Percentiles rank a stretch among this genome's conserved stretches.
These are phyloP conservation scores for Sclerotinia spermophila DNA, from an alignment of 2,329 filamentous ascomycete genomes.

Conservation along the genomic window DNA sequence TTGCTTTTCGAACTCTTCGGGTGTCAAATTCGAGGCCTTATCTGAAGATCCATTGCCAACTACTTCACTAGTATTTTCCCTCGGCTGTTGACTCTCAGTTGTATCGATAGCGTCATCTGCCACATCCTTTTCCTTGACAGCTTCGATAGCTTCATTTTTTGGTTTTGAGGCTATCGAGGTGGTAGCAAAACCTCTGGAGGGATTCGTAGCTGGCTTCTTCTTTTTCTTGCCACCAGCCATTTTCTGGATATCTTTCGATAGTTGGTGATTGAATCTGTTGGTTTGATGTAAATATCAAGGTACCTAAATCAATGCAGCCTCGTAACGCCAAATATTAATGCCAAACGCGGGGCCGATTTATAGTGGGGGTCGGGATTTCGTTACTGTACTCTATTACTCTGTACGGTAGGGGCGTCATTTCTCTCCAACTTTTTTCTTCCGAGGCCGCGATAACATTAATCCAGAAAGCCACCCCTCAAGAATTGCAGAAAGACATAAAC, in stretches of 20 bases:
- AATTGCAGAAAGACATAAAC: neutral
- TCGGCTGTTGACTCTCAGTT: constrained; percentile 17
- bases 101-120: constrained; percentile 23
- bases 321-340: constrained; percentile 2
- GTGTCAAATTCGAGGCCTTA: constrained; percentile 54
- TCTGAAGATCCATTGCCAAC: constrained; percentile 7
- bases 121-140: constrained; percentile 24
- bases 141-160: constrained; percentile 55
- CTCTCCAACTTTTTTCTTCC: constrained; percentile 5
- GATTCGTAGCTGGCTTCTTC: constrained; percentile 86
- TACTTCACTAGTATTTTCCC: constrained; percentile 16
- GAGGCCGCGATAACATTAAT: constrained; percentile 17
- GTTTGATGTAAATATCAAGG: neutral
- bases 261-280: constrained; percentile 5
- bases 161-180: constrained; percentile 85
- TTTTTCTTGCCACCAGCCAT: constrained; percentile 75
- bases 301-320: constrained; percentile 1
- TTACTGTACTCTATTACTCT: neutral
- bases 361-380: constrained; percentile 11
- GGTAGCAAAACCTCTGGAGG: constrained; percentile 88
- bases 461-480: neutral
- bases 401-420: constrained; percentile 13
- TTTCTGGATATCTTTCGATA: neutral
- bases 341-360: constrained; percentile 18
- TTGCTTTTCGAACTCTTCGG: constrained; percentile 86